These are phyloP conservation scores for Pterocarpus santalinus DNA, from an alignment of 306 rosid genomes.

Conservation along the genomic window DNA sequence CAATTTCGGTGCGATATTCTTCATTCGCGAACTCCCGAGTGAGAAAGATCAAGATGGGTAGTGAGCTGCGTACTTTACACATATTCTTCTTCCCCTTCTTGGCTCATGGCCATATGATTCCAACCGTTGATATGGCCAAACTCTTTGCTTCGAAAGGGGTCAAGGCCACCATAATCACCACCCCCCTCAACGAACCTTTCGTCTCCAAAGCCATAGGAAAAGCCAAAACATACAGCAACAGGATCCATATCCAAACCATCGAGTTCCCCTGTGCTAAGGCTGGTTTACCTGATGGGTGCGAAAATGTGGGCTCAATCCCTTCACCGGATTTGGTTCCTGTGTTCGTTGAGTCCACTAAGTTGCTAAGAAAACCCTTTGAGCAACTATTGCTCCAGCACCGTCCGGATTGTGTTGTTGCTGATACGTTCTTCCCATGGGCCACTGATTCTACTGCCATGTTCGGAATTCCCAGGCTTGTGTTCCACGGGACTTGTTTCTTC, in stretches of 20 bases:
- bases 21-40: too few species aligned
- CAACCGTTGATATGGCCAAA: constrained; percentile 46
- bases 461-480: constrained; percentile 52
- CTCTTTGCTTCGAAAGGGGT: too few species aligned
- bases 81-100: constrained; percentile 53
- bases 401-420: constrained; percentile 46
- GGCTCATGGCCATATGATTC: constrained; percentile 58
- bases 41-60: neutral
- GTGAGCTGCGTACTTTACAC: neutral
- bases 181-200: constrained; percentile 46
- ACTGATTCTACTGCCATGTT: constrained; percentile 45
- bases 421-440: constrained; percentile 49
- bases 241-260: constrained; percentile 40
- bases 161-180: constrained; percentile 54
- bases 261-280: constrained; percentile 18
- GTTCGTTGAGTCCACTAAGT: constrained; percentile 11
- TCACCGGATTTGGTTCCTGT: neutral
- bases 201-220: constrained; percentile 37
- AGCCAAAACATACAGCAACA: neutral
- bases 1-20: too few species aligned
- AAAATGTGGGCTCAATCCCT: constrained; percentile 32
- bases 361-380: constrained; percentile 48
- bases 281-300: constrained; percentile 53
- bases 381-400: neutral
- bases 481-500: constrained; percentile 45